Conservation (phyloP, 108 stramenopile genomes). For the Skeletonema marinoi region DNA sequence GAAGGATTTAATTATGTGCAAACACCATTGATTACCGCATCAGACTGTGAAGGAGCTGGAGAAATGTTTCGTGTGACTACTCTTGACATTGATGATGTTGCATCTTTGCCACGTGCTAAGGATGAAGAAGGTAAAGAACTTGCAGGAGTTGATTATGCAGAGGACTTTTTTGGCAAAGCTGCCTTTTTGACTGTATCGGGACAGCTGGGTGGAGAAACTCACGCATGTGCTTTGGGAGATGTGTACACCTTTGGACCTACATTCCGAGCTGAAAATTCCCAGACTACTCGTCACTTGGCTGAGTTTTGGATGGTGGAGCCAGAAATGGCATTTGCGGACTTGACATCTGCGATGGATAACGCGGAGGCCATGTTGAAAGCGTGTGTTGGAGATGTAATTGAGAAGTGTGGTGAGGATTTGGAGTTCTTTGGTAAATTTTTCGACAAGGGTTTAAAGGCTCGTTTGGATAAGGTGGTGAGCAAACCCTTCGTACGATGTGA, state of each 20-base stretch:
- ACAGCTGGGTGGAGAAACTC: conserved; percentile 95
- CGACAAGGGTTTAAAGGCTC: conserved; percentile 79
- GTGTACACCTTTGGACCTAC: conserved; percentile 99
- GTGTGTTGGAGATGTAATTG: conserved; percentile 78
- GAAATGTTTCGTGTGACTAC: conserved; percentile 99
- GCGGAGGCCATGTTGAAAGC: conserved; percentile 95
- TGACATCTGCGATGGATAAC: conserved; percentile 94
- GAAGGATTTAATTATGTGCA: conserved; percentile 95
- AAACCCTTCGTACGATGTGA: conserved; percentile 87
- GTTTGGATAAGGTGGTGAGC: conserved; percentile 79
- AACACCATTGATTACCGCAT: conserved; percentile 96
- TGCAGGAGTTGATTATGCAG: conserved; percentile 68
- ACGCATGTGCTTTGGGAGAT: conserved; percentile 97
- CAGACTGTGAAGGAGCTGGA: conserved; percentile 99
- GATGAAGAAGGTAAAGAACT: conserved; percentile 53
- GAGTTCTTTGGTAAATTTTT: conserved; percentile 93
- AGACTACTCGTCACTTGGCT: conserved; percentile 96
- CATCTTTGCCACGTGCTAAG: conserved; percentile 55
- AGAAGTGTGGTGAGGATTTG: conserved; percentile 88
- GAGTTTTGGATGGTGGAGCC: conserved; percentile 99
- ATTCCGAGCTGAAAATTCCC: conserved; percentile 99
- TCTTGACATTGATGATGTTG: conserved; percentile 76
- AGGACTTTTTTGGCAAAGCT: conserved; percentile 96
- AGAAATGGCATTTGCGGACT: conserved; percentile 98
- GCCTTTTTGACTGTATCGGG: conserved; percentile 97